Evolutionary conservation across 768 basidiomycete genomes (phyloP).

Genomic region (Kwoniella pini): DNA sequence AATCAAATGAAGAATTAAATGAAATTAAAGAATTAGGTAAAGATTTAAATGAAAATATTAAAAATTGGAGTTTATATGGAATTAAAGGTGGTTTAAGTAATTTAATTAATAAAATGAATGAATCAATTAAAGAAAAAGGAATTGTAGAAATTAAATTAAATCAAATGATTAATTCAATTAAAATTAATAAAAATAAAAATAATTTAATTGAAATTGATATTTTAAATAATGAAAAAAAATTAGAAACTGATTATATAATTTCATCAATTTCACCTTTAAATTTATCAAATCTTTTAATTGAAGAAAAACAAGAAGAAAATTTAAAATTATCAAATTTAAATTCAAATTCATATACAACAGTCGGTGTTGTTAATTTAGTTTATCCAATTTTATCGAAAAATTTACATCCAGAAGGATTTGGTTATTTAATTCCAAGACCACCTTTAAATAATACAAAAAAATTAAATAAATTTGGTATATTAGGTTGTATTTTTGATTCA

Average conservation of each 20-base stretch:
- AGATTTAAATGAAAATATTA: conserved; percentile 67
- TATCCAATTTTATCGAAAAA: conserved; percentile 61
- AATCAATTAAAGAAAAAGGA: conserved; percentile 55
- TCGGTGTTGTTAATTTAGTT: conserved; percentile 85
- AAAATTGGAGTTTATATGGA: conserved; percentile 81
- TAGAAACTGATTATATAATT: conserved; percentile 62
- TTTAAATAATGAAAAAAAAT: conserved; percentile 9
- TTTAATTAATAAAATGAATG: conserved; percentile 62
- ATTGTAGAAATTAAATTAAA: not conserved
- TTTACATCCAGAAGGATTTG: conserved; percentile 84
- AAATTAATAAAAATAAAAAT: not conserved
- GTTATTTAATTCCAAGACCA: conserved; percentile 82
- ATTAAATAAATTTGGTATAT: conserved; percentile 51
- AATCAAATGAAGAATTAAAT: conserved; percentile 28
- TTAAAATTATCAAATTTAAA: conserved; percentile 67
- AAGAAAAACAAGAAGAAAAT: conserved; percentile 23
- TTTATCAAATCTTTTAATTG: conserved; percentile 58
- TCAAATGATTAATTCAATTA: conserved; percentile 9
- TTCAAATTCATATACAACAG: conserved; percentile 72
- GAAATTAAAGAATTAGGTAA: conserved; percentile 67
- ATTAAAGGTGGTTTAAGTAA: conserved; percentile 74
- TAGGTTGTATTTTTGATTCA: conserved; percentile 91
- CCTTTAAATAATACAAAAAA: conserved; percentile 7
- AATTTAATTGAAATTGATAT: not conserved
- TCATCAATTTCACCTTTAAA: conserved; percentile 72